phyloP scores from a whole-genome alignment of 2,329 filamentous ascomycete species.

The Lachnellula cervina region DNA sequence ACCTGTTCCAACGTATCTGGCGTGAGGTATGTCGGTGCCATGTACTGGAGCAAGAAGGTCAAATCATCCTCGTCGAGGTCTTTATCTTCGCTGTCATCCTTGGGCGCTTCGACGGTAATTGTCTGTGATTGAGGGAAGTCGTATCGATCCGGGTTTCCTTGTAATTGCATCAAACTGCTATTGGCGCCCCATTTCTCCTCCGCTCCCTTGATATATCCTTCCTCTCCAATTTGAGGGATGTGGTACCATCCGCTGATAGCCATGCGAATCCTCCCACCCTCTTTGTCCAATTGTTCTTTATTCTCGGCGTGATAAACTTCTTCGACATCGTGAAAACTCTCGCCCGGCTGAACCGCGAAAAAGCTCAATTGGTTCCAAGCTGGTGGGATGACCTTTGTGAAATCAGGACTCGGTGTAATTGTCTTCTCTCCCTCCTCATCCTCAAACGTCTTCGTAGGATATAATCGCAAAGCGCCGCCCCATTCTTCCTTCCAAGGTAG shows the following conservation, averaged over 20 bases:
- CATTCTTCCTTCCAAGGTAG: slow-evolving; percentile 84
- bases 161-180: slow-evolving; percentile 87
- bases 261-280: slow-evolving; percentile 82
- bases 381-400: slow-evolving; percentile 78
- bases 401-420: slow-evolving; percentile 74
- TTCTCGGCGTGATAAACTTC: slow-evolving; percentile 78
- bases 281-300: slow-evolving; percentile 56
- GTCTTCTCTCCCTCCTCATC: slow-evolving; percentile 71
- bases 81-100: slow-evolving; percentile 40
- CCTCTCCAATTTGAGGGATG: slow-evolving; percentile 90
- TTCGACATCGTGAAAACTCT: slow-evolving; percentile 98
- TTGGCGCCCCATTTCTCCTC: slow-evolving; percentile 85
- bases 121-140: slow-evolving; percentile 69
- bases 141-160: slow-evolving; percentile 85
- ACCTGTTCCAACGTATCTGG: slow-evolving; percentile 86
- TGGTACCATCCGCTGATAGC: slow-evolving; percentile 99
- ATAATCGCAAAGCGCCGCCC: slow-evolving; percentile 88
- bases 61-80: slow-evolving; percentile 74
- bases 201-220: slow-evolving; percentile 81
- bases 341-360: slow-evolving; percentile 96
- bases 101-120: slow-evolving; percentile 37
- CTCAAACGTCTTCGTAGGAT: slow-evolving; percentile 62
- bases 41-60: slow-evolving; percentile 84
- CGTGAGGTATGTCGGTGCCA: slow-evolving; percentile 84
- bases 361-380: slow-evolving; percentile 98